Base-by-base conservation (phyloP, 495 filamentous ascomycete species). In the Niebla homalea region DNA sequence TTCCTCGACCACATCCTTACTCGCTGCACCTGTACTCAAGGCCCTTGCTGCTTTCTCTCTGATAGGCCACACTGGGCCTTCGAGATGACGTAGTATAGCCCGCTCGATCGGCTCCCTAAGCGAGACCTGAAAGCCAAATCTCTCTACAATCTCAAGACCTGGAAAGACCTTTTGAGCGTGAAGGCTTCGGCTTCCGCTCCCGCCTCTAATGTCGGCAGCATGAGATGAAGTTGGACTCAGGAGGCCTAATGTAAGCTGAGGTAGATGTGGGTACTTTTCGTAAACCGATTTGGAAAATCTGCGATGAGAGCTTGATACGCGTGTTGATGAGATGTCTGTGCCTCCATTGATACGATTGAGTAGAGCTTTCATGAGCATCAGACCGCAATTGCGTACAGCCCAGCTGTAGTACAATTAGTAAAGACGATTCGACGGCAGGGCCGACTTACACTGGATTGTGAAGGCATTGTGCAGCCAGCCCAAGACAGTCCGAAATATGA, bases 381-480 rank as follows among this genome's bases (percentile, higher is more conserved):
- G 67, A 21, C 89, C 87, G 49, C 86, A 94, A 57, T 98, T 98
- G 1, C 88, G 79, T 52, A 98, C 86, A 2, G 88, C 82, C 92
- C 92, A 98, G 29, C 84, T 89, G 35, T 2, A 20, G 42, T 7
- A 32, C 26, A 18, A 53, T 69, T 38, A 63, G 53, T 5, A 29
- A 22, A 50, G 11, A 2, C 26, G 2, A 47, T 8, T 36, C 4
- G 11, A 12, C 20, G 22, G 36, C 7, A 32, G 55, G 11, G 12
- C 16, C 40, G 7, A 63, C 70, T 56, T 57, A 78, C 81, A 80
- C 73, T 2, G 77, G 67, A 10, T 77, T 81, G 46, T 72, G 80
- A 5, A 97, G 70, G 51, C 80, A 83, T 29, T 73, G 70, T 12
- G 84, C 83, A 7, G 87, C 88, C 36, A 95, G 70, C 36, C 80